phyloP scores from a whole-genome alignment of 768 basidiomycete genomes.

The Xerocomus brunneocitrinus region DNA sequence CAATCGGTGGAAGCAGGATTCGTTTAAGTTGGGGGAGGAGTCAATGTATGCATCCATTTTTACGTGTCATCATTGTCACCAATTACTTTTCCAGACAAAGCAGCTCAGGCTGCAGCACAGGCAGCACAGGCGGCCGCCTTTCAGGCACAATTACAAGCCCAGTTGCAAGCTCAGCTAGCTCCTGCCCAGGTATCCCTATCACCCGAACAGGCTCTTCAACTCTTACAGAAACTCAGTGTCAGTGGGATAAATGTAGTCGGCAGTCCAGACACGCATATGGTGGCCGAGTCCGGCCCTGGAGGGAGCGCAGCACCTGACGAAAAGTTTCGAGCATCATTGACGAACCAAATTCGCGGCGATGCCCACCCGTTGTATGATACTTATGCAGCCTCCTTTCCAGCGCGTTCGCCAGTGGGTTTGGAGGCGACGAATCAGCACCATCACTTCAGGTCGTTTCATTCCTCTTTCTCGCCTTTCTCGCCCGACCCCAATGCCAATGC shows the following conservation, averaged over 20 bases:
- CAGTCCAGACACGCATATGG: constrained; percentile 9
- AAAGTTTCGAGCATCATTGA: constrained; percentile 18
- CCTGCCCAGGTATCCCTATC: constrained; percentile 35
- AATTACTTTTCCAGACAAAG: constrained; percentile 58
- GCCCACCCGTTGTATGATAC: constrained; percentile 19
- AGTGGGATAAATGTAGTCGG: constrained; percentile 34
- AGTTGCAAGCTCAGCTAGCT: constrained; percentile 31
- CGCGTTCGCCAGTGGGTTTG: constrained; percentile 10
- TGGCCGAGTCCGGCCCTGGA: constrained; percentile 8
- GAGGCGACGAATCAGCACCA: constrained; percentile 17
- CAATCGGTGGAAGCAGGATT: constrained; percentile 88
- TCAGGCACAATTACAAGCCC: constrained; percentile 42
- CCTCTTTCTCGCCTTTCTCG: constrained; percentile 70
- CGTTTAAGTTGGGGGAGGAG: constrained; percentile 91
- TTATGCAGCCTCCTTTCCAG: constrained; percentile 15
- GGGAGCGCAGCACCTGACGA: constrained; percentile 22
- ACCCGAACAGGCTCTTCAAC: constrained; percentile 58
- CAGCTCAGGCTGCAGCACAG: constrained; percentile 85
- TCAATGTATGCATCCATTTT: constrained; percentile 54
- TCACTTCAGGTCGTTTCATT: constrained; percentile 16
- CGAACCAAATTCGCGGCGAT: constrained; percentile 20
- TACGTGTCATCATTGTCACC: background rate
- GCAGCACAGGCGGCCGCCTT: constrained; percentile 72
- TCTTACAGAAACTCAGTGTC: constrained; percentile 53
- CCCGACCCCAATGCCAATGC: constrained; percentile 65